Percentiles rank a stretch among this genome's conserved stretches.
Evolutionary conservation across 768 basidiomycete genomes (phyloP).

Genomic region (Boletus pseudo-olivaceus): DNA sequence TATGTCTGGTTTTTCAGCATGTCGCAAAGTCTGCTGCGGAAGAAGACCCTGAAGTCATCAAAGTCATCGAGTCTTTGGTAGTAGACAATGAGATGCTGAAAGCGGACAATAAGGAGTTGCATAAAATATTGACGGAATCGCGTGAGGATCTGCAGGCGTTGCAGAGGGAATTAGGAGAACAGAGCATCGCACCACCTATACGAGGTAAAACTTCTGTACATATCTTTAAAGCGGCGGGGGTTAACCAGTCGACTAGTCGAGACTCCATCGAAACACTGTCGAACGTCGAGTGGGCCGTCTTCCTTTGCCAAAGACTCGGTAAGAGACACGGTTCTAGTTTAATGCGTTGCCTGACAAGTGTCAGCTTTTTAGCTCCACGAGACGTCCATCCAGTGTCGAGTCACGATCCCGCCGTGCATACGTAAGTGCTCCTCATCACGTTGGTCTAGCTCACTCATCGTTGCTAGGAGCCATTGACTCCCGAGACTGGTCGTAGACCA

Average conservation of each 20-base stretch:
- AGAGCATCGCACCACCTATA: slow-evolving; percentile 47
- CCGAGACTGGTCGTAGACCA: slow-evolving; percentile 41
- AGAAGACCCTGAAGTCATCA: slow-evolving; percentile 59
- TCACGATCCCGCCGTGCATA: slow-evolving; percentile 28
- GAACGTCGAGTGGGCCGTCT: slow-evolving; percentile 43
- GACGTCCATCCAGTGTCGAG: slow-evolving; percentile 37
- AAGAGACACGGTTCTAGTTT: slow-evolving; percentile 33
- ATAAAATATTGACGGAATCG: slow-evolving; percentile 66
- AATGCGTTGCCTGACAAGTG: slow-evolving; percentile 22
- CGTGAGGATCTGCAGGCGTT: slow-evolving; percentile 71
- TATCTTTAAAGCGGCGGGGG: background rate
- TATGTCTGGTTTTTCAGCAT: slow-evolving; percentile 33
- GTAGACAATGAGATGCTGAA: slow-evolving; percentile 81
- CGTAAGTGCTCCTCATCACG: slow-evolving; percentile 27
- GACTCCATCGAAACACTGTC: slow-evolving; percentile 37
- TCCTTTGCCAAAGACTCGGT: slow-evolving; percentile 43
- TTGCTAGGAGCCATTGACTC: slow-evolving; percentile 43
- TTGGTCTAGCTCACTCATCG: slow-evolving; percentile 7
- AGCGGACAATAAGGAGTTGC: slow-evolving; percentile 77
- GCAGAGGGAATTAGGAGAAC: slow-evolving; percentile 75
- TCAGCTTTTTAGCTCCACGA: slow-evolving; percentile 21
- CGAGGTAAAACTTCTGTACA: slow-evolving; percentile 34
- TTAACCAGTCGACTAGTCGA: slow-evolving; percentile 25
- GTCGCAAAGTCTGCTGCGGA: slow-evolving; percentile 32
- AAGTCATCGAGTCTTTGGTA: slow-evolving; percentile 80